These are phyloP conservation scores for Microbotryum scabiosae DNA, from an alignment of 1,284 basidiomycete species.

Conservation along the genomic window DNA sequence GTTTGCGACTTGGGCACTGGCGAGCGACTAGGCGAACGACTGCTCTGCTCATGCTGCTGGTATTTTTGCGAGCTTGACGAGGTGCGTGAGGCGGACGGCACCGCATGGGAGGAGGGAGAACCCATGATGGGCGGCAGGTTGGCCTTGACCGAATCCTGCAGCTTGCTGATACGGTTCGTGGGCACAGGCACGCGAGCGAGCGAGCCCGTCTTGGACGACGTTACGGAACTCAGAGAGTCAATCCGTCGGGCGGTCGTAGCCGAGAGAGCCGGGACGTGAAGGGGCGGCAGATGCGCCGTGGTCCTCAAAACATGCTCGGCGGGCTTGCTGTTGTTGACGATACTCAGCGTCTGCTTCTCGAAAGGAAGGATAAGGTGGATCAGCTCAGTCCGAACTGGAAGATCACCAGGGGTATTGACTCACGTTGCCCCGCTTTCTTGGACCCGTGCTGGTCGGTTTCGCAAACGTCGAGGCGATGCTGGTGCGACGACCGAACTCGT, in stretches of 20 bases:
- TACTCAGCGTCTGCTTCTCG: constrained; percentile 21
- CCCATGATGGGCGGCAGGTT: constrained; percentile 77
- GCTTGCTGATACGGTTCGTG: constrained; percentile 10
- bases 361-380: constrained; percentile 14
- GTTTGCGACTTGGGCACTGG: constrained; percentile 37
- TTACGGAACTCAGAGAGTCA: constrained; percentile 22
- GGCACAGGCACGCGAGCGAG: neutral
- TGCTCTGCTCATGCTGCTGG: neutral
- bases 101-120: constrained; percentile 55
- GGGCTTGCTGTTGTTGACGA: constrained; percentile 49
- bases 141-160: constrained; percentile 28
- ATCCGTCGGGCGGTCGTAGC: constrained; percentile 68
- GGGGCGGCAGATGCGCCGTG: constrained; percentile 58
- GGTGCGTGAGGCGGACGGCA: neutral
- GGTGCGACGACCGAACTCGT: constrained; percentile 71
- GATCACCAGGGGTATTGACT: constrained; percentile 31
- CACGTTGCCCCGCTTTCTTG: constrained; percentile 86
- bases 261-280: constrained; percentile 75
- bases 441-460: constrained; percentile 55
- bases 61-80: neutral
- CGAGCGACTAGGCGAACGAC: constrained; percentile 5
- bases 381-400: neutral
- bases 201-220: constrained; percentile 29
- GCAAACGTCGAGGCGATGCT: constrained; percentile 48
- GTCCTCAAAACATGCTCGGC: constrained; percentile 55